Evolutionary conservation across 208 protist genomes (phyloP).

Genomic region (Crithidia bombi): DNA sequence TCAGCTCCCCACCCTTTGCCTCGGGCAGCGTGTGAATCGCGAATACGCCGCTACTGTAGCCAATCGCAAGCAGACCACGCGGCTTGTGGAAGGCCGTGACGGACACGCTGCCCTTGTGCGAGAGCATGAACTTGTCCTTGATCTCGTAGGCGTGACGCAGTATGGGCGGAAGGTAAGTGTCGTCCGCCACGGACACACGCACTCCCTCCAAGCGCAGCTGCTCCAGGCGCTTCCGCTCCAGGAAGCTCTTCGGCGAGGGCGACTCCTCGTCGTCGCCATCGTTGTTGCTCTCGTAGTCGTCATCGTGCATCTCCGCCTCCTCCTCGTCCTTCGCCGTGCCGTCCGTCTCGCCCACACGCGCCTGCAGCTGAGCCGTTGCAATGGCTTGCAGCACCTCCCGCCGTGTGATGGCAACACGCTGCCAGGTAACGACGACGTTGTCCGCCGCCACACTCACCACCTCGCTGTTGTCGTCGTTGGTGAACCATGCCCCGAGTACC

Average conservation of each 20-base stretch:
- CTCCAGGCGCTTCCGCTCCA: conserved; percentile 79
- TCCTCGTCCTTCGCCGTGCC: conserved; percentile 31
- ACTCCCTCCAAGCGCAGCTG: conserved; percentile 81
- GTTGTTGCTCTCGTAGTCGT: conserved; percentile 40
- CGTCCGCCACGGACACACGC: conserved; percentile 76
- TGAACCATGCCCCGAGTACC: conserved; percentile 91
- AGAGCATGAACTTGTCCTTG: conserved; percentile 84
- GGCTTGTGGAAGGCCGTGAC: conserved; percentile 77
- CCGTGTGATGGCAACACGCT: conserved; percentile 64
- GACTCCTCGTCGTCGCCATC: conserved; percentile 49
- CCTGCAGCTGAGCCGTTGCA: conserved; percentile 68
- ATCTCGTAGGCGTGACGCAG: conserved; percentile 86
- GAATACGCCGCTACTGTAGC: conserved; percentile 92
- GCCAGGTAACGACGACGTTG: conserved; percentile 86
- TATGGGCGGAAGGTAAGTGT: conserved; percentile 68
- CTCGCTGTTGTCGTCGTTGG: conserved; percentile 39
- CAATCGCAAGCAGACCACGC: conserved; percentile 83
- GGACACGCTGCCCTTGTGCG: conserved; percentile 87
- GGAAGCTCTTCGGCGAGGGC: conserved; percentile 67
- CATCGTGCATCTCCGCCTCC: conserved; percentile 37
- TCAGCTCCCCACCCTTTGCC: conserved; percentile 42
- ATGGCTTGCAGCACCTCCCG: conserved; percentile 85
- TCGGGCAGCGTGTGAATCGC: conserved; percentile 76
- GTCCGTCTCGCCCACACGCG: conserved; percentile 33
- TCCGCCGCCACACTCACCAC: conserved; percentile 86